Evolutionary conservation across 805 yeast genomes (phyloP).

Genomic region (Cyberlindnera suaveolens): DNA sequence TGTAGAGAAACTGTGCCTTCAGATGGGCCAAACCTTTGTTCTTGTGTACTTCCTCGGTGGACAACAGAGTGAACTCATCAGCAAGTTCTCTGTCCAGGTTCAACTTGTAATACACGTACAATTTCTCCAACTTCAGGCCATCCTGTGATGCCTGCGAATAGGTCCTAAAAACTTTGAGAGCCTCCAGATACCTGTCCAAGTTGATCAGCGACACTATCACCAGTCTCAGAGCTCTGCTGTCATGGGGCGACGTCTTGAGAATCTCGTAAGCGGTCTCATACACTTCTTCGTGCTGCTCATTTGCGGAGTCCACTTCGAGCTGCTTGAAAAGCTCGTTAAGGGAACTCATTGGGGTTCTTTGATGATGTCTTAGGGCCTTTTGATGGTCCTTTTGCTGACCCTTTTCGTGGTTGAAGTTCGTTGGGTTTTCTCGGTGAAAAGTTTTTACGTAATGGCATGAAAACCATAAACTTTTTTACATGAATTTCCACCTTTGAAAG

Average conservation of each 20-base stretch:
- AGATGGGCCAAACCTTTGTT: conserved; percentile 40
- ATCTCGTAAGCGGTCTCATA: conserved; percentile 22
- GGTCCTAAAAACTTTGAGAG: conserved; percentile 35
- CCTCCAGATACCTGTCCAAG: conserved; percentile 54
- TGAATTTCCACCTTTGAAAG: too few species aligned
- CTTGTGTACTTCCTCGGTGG: conserved; percentile 11
- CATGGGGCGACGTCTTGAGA: conserved; percentile 22
- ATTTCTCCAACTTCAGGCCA: conserved; percentile 42
- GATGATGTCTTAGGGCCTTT: neutral
- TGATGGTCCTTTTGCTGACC: neutral
- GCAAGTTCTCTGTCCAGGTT: conserved; percentile 29
- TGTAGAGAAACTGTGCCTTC: conserved; percentile 47
- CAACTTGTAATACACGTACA: conserved; percentile 59
- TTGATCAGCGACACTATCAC: conserved; percentile 60
- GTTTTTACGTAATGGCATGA: too few species aligned
- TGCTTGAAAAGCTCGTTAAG: conserved; percentile 22
- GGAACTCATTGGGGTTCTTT: conserved; percentile 13
- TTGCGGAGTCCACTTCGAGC: conserved; percentile 18
- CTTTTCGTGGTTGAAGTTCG: neutral
- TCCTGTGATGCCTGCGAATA: conserved; percentile 30
- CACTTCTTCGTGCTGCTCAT: conserved; percentile 19
- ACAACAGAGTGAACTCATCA: conserved; percentile 17
- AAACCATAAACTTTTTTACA: too few species aligned
- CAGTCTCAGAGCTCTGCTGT: conserved; percentile 31
- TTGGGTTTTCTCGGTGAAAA: neutral